Conservation (phyloP, 441 rosid species). For the Populus hybrid region DNA sequence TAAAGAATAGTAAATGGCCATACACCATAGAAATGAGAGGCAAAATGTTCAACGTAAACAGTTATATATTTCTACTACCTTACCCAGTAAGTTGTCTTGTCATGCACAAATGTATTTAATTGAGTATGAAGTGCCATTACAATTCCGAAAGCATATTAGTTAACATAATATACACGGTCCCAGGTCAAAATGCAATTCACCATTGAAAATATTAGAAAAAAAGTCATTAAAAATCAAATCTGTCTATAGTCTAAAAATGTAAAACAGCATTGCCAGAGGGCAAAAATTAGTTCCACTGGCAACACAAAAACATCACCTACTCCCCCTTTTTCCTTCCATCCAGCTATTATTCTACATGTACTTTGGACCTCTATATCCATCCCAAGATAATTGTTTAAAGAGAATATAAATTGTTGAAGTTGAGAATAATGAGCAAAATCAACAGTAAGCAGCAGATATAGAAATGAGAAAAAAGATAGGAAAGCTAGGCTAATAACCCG, state of each 20-base stretch:
- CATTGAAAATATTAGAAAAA: background rate
- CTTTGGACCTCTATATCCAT: background rate
- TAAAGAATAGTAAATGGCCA: background rate
- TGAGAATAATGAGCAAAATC: slow-evolving; percentile 8
- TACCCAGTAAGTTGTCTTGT: too few species aligned
- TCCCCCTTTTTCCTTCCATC: background rate
- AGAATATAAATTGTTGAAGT: background rate
- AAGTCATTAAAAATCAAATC: background rate
- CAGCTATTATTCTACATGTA: background rate
- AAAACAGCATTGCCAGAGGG: background rate
- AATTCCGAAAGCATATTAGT: background rate
- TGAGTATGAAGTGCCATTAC: background rate
- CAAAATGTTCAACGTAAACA: background rate
- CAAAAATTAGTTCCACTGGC: slow-evolving; percentile 4
- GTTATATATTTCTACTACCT: background rate
- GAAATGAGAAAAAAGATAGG: slow-evolving; percentile 14
- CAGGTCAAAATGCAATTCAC: background rate
- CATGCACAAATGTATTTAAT: too few species aligned
- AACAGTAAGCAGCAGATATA: slow-evolving; percentile 3
- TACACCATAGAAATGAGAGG: background rate
- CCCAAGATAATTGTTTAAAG: background rate
- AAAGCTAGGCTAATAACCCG: slow-evolving; percentile 54
- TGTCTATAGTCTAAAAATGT: background rate
- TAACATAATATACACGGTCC: background rate
- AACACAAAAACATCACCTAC: background rate